A percentile compares a stretch with the other conserved stretches of the same genome.
Conservation (phyloP, 768 basidiomycete genomes). For the Krasilnikovozyma curviuscula region DNA sequence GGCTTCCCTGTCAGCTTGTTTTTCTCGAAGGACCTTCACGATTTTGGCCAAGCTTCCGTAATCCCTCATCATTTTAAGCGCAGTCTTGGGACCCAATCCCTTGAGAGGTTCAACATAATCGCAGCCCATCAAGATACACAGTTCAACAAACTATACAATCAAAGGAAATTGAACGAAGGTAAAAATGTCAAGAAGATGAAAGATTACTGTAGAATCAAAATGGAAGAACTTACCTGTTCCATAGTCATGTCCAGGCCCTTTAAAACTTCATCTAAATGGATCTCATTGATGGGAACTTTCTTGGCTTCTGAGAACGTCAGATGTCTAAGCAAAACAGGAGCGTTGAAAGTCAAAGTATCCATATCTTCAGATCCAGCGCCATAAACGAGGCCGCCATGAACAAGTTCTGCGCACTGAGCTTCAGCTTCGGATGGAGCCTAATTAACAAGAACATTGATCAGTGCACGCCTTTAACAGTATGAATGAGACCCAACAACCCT, state of each 20-base stretch:
- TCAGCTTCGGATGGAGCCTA: constrained; percentile 98
- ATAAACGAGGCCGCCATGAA: constrained; percentile 86
- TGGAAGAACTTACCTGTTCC: constrained; percentile 42
- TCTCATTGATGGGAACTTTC: constrained; percentile 87
- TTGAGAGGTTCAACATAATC: constrained; percentile 99
- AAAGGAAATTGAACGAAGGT: neutral
- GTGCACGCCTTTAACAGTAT: neutral
- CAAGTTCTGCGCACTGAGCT: constrained; percentile 94
- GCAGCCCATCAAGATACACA: constrained; percentile 89
- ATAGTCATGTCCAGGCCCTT: constrained; percentile 83
- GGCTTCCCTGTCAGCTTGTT: constrained; percentile 32
- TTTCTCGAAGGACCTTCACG: constrained; percentile 57
- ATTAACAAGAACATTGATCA: neutral
- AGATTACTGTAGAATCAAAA: neutral
- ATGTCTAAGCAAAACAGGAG: constrained; percentile 82
- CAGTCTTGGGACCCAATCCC: constrained; percentile 87
- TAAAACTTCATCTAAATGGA: constrained; percentile 59
- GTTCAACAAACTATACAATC: constrained; percentile 63
- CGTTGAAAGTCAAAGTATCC: constrained; percentile 91
- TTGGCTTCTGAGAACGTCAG: constrained; percentile 96
- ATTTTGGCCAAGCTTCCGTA: constrained; percentile 51
- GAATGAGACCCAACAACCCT: constrained; percentile 20
- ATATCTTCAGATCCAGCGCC: constrained; percentile 98
- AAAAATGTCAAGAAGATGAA: neutral
- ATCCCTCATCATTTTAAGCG: constrained; percentile 77